These are phyloP conservation scores for Penicillium capsulatum DNA, from an alignment of 2,329 filamentous ascomycete species.

Conservation along the genomic window DNA sequence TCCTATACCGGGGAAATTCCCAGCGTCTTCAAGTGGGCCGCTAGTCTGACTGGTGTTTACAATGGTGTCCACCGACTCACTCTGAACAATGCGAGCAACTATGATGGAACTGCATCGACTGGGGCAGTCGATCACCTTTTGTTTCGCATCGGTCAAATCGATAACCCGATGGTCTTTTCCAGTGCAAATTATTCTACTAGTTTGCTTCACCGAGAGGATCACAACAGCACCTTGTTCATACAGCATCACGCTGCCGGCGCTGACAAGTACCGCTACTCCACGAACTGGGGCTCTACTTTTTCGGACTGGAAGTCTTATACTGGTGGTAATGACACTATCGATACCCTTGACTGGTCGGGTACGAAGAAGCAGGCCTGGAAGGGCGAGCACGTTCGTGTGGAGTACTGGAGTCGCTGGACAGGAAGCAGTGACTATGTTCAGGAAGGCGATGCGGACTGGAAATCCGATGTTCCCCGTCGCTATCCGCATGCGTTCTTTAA, in stretches of 20 bases:
- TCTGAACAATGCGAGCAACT: conserved; percentile 51
- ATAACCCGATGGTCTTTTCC: conserved; percentile 59
- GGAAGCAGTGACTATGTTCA: conserved; percentile 59
- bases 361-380: conserved; percentile 56
- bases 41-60: conserved; percentile 53
- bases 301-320: conserved; percentile 56
- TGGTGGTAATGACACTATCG: conserved; percentile 49
- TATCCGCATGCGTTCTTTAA: conserved; percentile 62
- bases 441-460: conserved; percentile 50
- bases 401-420: conserved; percentile 58
- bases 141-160: conserved; percentile 54
- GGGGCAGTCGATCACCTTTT: conserved; percentile 57
- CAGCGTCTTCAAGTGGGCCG: conserved; percentile 51
- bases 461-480: conserved; percentile 43
- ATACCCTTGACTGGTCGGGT: conserved; percentile 53
- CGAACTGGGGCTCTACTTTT: conserved; percentile 58
- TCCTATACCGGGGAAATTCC: conserved; percentile 51
- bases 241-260: conserved; percentile 59
- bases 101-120: conserved; percentile 41
- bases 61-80: conserved; percentile 59
- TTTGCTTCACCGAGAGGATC: conserved; percentile 46
- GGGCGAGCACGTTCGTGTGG: conserved; percentile 59
- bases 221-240: conserved; percentile 47
- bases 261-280: conserved; percentile 60
- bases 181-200: conserved; percentile 56